Evolutionary conservation across 2,329 filamentous ascomycete genomes (phyloP), one percentile per base, ranked within the genome.

Genomic region (Sarocladium strictum): DNA sequence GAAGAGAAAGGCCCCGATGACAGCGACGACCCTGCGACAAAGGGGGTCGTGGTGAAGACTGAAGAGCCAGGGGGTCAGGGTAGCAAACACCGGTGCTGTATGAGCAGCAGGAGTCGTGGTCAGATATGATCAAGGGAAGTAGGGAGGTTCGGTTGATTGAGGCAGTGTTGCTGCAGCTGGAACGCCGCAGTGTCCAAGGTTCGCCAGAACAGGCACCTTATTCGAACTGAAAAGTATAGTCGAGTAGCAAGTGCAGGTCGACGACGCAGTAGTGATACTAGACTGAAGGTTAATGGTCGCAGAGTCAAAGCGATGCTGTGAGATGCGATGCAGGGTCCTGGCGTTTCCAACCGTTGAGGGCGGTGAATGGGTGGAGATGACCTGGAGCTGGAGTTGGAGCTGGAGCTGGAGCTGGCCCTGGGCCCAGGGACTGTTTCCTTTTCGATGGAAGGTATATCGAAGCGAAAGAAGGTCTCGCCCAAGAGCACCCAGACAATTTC

Each of bases 241-340:
- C 7, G 7, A 32, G 12, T 6, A 12, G 6, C 7, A 7, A 32
- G 29, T 7, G 12, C 29, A 32, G 29, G 12, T 6, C 7, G 6
- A 32, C 29, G 7, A 32, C 6, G 7, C 29, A 32, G 29, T 32
- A 32, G 29, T 32, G 12, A 32, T 32, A 32, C 6, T 32, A 12
- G 29, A 32, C 29, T 32, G 29, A 12, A 32, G 6, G 12, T 32
- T 32, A 32, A n/a, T n/a, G n/a, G n/a, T 32, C 7, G 29, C n/a
- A 9, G 24, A 33, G 4, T 21, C 24, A 26, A 51, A n/a, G 49
- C 33, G 29, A 38, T 53, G 32, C 50, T 32, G 40, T 53, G 50
- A 32, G 50, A 53, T 53, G 23, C 17, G 50, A 40, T 43, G 38
- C 38, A 43, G 38, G 38, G 38, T 43, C 38, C 38, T 3, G 38